Evolutionary conservation across 441 rosid genomes (phyloP).

Genomic region (Syzygium syzygioides): DNA sequence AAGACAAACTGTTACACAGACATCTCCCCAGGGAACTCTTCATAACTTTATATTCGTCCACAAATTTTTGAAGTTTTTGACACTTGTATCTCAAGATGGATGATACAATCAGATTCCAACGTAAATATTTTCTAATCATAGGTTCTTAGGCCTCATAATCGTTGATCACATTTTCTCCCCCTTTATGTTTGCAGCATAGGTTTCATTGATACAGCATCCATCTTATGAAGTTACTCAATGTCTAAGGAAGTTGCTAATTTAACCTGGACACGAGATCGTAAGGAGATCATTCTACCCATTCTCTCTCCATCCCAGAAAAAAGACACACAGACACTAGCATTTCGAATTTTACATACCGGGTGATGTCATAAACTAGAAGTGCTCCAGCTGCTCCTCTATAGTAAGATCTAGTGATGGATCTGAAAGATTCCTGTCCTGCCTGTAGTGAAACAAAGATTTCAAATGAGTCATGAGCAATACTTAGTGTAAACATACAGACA

Average conservation of each 20-base stretch:
- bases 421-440: constrained; percentile 83
- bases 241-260: neutral
- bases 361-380: constrained; percentile 66
- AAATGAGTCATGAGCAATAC: neutral
- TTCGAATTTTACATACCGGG: constrained; percentile 34
- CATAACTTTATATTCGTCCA: neutral
- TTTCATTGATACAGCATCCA: neutral
- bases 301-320: neutral
- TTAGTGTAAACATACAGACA: neutral
- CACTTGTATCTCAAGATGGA: neutral
- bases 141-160: neutral
- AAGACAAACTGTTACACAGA: neutral
- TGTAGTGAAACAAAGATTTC: constrained; percentile 13
- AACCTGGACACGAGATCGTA: neutral
- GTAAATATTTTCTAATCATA: neutral
- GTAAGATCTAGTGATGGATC: constrained; percentile 72
- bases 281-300: neutral
- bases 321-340: neutral
- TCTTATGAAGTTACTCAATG: neutral
- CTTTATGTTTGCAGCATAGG: neutral
- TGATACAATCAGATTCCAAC: neutral
- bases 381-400: constrained; percentile 85
- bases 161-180: neutral
- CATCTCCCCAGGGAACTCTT: neutral
- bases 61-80: neutral